Conservation (phyloP, 768 basidiomycete genomes). For the Collybiopsis confluens region DNA sequence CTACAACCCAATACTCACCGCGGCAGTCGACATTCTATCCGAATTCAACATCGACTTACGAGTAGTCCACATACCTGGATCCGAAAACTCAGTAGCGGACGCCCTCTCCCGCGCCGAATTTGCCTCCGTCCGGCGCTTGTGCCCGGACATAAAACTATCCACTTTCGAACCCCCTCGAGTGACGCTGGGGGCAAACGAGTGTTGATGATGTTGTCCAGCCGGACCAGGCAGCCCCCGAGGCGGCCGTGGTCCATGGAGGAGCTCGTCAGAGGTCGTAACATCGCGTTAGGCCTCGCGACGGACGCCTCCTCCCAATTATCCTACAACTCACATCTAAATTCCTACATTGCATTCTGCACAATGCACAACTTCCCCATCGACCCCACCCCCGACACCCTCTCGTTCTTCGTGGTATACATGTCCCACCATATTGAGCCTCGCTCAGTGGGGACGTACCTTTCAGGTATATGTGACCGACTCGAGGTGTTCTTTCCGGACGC, state of each 20-base stretch:
- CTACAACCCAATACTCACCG: conserved; percentile 22
- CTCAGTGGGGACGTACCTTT: conserved; percentile 19
- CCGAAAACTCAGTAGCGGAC: conserved; percentile 25
- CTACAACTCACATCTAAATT: conserved; percentile 22
- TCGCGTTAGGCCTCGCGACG: conserved; percentile 23
- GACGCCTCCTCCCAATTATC: conserved; percentile 10
- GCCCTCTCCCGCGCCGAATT: conserved; percentile 22
- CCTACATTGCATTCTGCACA: conserved; percentile 24
- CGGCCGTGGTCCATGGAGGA: conserved; percentile 27
- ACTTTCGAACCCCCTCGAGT: conserved; percentile 19
- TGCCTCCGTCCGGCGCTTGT: not conserved
- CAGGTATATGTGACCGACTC: conserved; percentile 18
- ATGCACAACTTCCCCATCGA: conserved; percentile 20
- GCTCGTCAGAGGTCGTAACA: conserved; percentile 21
- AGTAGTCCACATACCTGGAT: conserved; percentile 21
- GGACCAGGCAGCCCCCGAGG: conserved; percentile 24
- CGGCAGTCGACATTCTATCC: conserved; percentile 15
- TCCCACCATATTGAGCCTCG: conserved; percentile 18
- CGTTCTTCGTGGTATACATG: conserved; percentile 26
- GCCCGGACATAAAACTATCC: not conserved
- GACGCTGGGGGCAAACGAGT: conserved; percentile 16
- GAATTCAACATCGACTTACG: conserved; percentile 11
- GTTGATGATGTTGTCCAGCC: conserved; percentile 7
- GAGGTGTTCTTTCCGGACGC: conserved; percentile 17
- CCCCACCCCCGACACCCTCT: conserved; percentile 25